A percentile compares a stretch with the other conserved stretches of the same genome.
Evolutionary conservation across 73 alveolate genomes (phyloP).

Genomic region (Breviolum minutum): DNA sequence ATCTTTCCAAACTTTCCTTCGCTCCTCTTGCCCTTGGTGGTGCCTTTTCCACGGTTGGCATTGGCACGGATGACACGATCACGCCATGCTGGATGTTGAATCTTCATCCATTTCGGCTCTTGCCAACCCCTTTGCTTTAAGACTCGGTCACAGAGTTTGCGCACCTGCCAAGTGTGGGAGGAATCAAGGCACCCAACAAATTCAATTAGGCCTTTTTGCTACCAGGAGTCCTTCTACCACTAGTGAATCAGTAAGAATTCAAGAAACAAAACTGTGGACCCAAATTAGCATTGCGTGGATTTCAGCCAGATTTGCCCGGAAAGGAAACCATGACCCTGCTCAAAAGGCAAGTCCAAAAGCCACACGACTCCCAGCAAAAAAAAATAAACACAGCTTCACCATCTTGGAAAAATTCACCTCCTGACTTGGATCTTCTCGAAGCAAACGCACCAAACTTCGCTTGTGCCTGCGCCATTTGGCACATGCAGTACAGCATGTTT

Average conservation of each 20-base stretch:
- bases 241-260: no score
- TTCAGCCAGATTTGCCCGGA: no score
- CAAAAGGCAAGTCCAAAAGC: no score
- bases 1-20: constrained; percentile 27
- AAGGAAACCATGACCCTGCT: no score
- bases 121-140: constrained; percentile 45
- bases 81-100: constrained; percentile 42
- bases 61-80: constrained; percentile 29
- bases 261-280: no score
- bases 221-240: no score
- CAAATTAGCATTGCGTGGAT: no score
- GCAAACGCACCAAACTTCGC: constrained; percentile 21
- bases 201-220: no score
- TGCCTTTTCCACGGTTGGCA: constrained; percentile 13
- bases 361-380: no score
- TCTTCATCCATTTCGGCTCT: constrained; percentile 28
- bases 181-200: no score
- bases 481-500: background rate
- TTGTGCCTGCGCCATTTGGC: background rate
- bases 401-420: no score
- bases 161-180: background rate
- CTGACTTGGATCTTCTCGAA: constrained; percentile 1
- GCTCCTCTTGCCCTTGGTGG: constrained; percentile 34
- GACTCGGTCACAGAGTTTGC: constrained; percentile 20
- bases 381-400: no score